Evolutionary conservation across 495 filamentous ascomycete species (phyloP).

Genomic region (Lindgomyces ingoldianus): DNA sequence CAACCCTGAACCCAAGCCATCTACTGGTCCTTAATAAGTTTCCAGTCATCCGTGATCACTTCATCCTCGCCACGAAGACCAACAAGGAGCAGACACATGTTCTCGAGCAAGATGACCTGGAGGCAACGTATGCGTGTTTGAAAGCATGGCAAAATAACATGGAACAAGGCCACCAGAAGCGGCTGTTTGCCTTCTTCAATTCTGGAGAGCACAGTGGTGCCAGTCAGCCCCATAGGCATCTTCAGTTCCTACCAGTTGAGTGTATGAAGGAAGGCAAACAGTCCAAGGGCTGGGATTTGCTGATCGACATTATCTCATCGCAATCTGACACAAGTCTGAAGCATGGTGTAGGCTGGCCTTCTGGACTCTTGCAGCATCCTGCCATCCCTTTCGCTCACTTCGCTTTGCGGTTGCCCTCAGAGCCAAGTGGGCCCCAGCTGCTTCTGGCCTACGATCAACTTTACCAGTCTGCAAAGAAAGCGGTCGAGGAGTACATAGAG

Average conservation of each 20-base stretch:
- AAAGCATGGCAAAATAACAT: slow-evolving; percentile 55
- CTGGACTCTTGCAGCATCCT: slow-evolving; percentile 39
- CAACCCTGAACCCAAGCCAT: slow-evolving; percentile 56
- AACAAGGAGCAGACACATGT: slow-evolving; percentile 70
- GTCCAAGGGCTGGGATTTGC: slow-evolving; percentile 50
- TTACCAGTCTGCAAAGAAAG: slow-evolving; percentile 55
- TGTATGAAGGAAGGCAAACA: slow-evolving; percentile 60
- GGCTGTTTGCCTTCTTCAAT: slow-evolving; percentile 82
- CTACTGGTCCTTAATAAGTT: slow-evolving; percentile 79
- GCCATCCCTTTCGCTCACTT: slow-evolving; percentile 58
- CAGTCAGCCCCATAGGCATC: slow-evolving; percentile 75
- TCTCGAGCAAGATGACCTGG: slow-evolving; percentile 66
- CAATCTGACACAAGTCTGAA: not conserved
- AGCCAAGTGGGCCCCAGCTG: slow-evolving; percentile 48
- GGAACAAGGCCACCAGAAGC: slow-evolving; percentile 7
- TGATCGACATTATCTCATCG: slow-evolving; percentile 47
- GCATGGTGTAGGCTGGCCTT: not conserved
- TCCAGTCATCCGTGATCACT: slow-evolving; percentile 76
- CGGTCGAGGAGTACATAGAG: slow-evolving; percentile 39
- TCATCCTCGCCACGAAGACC: slow-evolving; percentile 69
- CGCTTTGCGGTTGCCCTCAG: slow-evolving; percentile 47
- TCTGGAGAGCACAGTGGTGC: slow-evolving; percentile 75
- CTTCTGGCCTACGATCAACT: slow-evolving; percentile 54
- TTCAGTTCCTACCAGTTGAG: slow-evolving; percentile 74
- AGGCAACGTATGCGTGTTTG: slow-evolving; percentile 65